Evolutionary conservation across 176 grass and related monocot genomes (phyloP), one percentile per base, ranked within the genome.

Genomic region (Panicum miliaceum): DNA sequence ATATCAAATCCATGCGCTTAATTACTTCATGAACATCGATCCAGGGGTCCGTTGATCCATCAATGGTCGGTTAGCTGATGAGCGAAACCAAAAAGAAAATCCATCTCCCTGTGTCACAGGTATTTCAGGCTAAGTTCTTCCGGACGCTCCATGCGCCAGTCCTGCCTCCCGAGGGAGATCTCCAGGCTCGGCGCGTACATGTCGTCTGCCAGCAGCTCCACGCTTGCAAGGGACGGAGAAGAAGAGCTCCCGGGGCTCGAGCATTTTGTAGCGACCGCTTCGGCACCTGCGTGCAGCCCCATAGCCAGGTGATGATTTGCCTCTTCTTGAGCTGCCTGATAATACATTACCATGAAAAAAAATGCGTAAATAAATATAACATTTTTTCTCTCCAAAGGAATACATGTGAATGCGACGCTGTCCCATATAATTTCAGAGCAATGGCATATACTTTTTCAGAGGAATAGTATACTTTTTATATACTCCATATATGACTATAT

Each of bases 121-220:
- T 86, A 84, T 83, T 90, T 90, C 19, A 87, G 80, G 84, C 84
- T 74, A 29, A 87, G 35, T 45, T 51, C 84, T 68, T 83, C 68
- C 3, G 50, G 75, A 67, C 41, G 81, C 13, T 80, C 75, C 75
- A 82, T 85, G 61, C 81, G 68, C 93, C 93, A 94, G 62, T 86
- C 86, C 75, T 84, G 84, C 35, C 97, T 90, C 68, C 97, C 97
- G 3, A 96, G 85, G 25, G 97, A 87, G 81, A 99, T 96, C 73
- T 99, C 91, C 81, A 99, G 81, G 83, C 90, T 87, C 8, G 91
- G 93, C 12, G 64, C 59, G 9, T 72, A 88, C 22, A 64, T 41
- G 58, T 88, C 40, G 35, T 78, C 87, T 16, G 68, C 37, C 7
- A 84, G 37, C 84, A 84, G 59, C 82, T 86, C 93, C 26, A 69